These are phyloP conservation scores for Monilinia vaccinii-corymbosi DNA, from an alignment of 2,329 filamentous ascomycete genomes.

Conservation along the genomic window DNA sequence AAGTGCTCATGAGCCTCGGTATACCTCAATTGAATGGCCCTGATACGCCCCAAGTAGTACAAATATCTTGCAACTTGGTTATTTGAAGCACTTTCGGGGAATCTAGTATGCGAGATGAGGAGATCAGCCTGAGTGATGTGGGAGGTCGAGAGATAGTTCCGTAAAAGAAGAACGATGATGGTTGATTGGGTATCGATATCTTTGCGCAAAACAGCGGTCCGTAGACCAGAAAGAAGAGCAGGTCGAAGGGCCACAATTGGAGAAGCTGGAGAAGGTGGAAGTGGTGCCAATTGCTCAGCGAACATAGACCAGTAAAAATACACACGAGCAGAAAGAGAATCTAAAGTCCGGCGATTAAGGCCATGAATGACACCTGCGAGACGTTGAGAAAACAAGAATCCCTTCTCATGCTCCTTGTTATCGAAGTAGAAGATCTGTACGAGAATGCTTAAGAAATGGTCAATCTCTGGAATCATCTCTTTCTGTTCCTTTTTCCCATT, in stretches of 20 bases:
- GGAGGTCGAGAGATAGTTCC: slow-evolving; percentile 92
- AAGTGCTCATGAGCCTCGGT: slow-evolving; percentile 94
- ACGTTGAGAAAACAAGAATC: slow-evolving; percentile 74
- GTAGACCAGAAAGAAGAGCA: slow-evolving; percentile 74
- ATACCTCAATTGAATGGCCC: slow-evolving; percentile 92
- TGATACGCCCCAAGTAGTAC: slow-evolving; percentile 94
- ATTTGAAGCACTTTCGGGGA: slow-evolving; percentile 88
- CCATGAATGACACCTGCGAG: slow-evolving; percentile 78
- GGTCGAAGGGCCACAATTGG: slow-evolving; percentile 81
- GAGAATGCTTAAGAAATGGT: slow-evolving; percentile 80
- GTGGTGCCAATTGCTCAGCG: slow-evolving; percentile 79
- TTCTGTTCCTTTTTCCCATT: slow-evolving; percentile 55
- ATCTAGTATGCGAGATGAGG: slow-evolving; percentile 89
- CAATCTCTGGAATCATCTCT: slow-evolving; percentile 76
- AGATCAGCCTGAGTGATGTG: slow-evolving; percentile 96
- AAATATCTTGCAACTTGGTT: slow-evolving; percentile 97
- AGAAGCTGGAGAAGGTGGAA: slow-evolving; percentile 81
- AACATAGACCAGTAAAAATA: slow-evolving; percentile 98
- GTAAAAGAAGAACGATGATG: slow-evolving; percentile 86
- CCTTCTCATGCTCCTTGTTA: slow-evolving; percentile 68
- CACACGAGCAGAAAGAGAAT: slow-evolving; percentile 86
- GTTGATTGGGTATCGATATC: slow-evolving; percentile 96
- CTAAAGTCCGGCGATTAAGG: slow-evolving; percentile 86
- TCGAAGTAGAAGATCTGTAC: slow-evolving; percentile 85
- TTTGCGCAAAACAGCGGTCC: slow-evolving; percentile 93